A percentile compares a stretch with the other conserved stretches of the same genome.
These are phyloP conservation scores for Vigna unguiculata DNA, from an alignment of 306 rosid genomes.

Conservation along the genomic window DNA sequence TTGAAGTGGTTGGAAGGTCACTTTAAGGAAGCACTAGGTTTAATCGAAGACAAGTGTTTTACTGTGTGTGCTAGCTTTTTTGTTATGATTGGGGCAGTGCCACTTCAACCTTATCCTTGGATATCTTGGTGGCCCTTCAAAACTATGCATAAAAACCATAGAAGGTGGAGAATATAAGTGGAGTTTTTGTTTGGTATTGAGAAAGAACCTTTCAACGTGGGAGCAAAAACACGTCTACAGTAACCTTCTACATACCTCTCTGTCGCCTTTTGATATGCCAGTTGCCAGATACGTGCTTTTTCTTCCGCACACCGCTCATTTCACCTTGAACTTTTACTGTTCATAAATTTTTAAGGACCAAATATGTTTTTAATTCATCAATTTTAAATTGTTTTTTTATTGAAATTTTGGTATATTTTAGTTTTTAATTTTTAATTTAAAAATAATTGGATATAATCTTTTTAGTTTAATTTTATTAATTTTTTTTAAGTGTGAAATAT, in stretches of 20 bases:
- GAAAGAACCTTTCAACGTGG: conserved; percentile 33
- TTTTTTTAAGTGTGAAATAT: too few species aligned
- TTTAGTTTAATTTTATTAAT: too few species aligned
- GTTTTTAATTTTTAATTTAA: too few species aligned
- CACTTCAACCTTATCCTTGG: conserved; percentile 40
- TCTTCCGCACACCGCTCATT: neutral
- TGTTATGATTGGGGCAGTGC: conserved; percentile 20
- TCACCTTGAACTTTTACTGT: neutral
- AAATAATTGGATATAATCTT: too few species aligned
- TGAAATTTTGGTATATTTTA: too few species aligned
- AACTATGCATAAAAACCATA: neutral
- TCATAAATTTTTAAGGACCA: too few species aligned
- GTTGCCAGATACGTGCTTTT: neutral
- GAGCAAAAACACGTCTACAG: neutral
- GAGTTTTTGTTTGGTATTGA: conserved; percentile 33
- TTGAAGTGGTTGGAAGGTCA: conserved; percentile 46
- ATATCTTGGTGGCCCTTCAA: neutral
- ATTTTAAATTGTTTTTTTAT: too few species aligned
- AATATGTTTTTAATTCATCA: too few species aligned
- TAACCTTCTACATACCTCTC: neutral
- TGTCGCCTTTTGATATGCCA: neutral
- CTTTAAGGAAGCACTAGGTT: conserved; percentile 42
- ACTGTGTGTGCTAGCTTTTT: conserved; percentile 24
- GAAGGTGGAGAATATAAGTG: neutral
- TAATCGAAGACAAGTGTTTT: conserved; percentile 40